phyloP scores from a whole-genome alignment of 2,329 filamentous ascomycete genomes.

The Colletotrichum melonis region DNA sequence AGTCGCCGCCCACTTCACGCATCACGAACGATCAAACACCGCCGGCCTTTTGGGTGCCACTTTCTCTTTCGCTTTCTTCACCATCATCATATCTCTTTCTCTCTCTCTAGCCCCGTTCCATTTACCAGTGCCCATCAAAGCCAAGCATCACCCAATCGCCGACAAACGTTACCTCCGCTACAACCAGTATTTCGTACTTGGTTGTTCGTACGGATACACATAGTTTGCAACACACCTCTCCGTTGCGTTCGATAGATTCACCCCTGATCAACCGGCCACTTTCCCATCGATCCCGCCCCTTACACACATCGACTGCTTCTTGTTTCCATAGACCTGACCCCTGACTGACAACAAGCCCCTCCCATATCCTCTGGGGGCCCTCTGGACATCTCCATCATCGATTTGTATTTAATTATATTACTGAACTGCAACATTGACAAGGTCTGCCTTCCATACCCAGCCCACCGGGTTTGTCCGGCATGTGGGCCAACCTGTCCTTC shows the following conservation, averaged over 20 bases:
- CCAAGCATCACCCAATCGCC: neutral
- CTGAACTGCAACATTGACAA: neutral
- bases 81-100: neutral
- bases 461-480: conserved; percentile 19
- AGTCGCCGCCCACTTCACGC: conserved; percentile 11
- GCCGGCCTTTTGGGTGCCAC: neutral
- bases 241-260: neutral
- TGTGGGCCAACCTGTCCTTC: conserved; percentile 19
- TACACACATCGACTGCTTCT: conserved; percentile 2
- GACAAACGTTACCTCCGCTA: neutral
- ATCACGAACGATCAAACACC: neutral
- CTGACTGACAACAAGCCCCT: neutral
- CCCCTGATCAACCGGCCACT: conserved; percentile 17
- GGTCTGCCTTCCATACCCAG: conserved; percentile 13
- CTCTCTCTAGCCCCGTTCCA: neutral
- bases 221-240: neutral
- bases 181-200: neutral
- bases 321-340: neutral
- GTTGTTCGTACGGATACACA: neutral
- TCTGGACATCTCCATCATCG: neutral
- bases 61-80: neutral
- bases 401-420: conserved; percentile 2
- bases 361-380: neutral
- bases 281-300: conserved; percentile 22
- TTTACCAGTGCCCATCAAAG: neutral